Evolutionary conservation across 83 land plant species (phyloP).

Genomic region (Diphasiastrum complanatum): DNA sequence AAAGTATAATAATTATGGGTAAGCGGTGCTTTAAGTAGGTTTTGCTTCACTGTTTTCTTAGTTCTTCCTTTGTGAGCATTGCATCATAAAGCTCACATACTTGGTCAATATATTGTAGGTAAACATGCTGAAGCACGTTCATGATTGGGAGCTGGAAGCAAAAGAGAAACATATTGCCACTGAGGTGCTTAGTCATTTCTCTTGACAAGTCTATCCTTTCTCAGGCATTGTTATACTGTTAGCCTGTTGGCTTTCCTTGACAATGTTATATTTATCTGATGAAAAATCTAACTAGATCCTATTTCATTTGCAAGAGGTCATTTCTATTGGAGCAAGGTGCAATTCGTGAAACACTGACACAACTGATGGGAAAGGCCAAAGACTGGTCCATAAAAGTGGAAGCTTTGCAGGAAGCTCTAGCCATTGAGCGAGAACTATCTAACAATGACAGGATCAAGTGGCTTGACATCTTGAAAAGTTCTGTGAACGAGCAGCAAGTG

Average conservation of each 20-base stretch:
- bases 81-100: background rate
- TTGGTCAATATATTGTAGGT: background rate
- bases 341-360: slow-evolving; percentile 4
- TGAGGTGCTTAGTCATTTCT: slow-evolving; percentile 11
- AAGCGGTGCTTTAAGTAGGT: background rate
- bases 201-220: background rate
- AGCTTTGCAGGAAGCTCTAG: slow-evolving; percentile 9
- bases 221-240: too few relatives aligned
- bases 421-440: slow-evolving; percentile 8
- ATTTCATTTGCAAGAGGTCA: slow-evolving; percentile 9
- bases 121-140: slow-evolving; percentile 14
- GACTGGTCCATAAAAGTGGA: slow-evolving; percentile 22
- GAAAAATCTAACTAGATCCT: background rate
- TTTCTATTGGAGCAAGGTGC: slow-evolving; percentile 5
- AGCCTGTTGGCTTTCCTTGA: too few relatives aligned
- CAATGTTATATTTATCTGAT: too few relatives aligned
- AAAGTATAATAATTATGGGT: background rate
- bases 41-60: background rate
- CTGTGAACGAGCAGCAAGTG: slow-evolving; percentile 4
- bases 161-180: slow-evolving; percentile 9
- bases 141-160: slow-evolving; percentile 11
- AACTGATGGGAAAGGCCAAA: slow-evolving; percentile 11
- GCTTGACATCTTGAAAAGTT: slow-evolving; percentile 9
- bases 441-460: slow-evolving; percentile 11
- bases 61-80: background rate